Evolutionary conservation across 140 eudicot genomes (phyloP).

Genomic region (Senecio squalidus): DNA sequence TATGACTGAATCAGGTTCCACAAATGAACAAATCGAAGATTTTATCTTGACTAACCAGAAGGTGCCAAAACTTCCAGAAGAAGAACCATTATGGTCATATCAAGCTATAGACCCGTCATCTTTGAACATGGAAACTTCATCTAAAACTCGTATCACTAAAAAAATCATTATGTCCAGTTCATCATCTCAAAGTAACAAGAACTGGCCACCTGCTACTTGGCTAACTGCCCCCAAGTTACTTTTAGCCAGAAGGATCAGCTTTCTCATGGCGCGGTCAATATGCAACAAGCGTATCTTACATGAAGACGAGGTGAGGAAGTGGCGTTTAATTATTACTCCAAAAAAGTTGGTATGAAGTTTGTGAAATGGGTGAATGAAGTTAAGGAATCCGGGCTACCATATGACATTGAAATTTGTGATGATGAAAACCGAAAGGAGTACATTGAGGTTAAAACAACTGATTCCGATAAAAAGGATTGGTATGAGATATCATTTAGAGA

Average conservation of each 20-base stretch:
- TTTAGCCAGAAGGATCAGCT: slow-evolving; percentile 30
- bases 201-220: slow-evolving; percentile 66
- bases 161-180: slow-evolving; percentile 17
- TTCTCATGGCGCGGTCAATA: slow-evolving; percentile 20
- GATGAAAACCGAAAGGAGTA: slow-evolving; percentile 36
- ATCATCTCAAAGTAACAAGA: slow-evolving; percentile 26
- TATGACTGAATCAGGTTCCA: slow-evolving; percentile 44
- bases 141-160: slow-evolving; percentile 4
- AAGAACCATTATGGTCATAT: slow-evolving; percentile 32
- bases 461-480: slow-evolving; percentile 53
- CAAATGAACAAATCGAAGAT: slow-evolving; percentile 39
- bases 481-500: slow-evolving; percentile 33
- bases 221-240: slow-evolving; percentile 61
- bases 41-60: slow-evolving; percentile 43
- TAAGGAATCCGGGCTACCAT: slow-evolving; percentile 45
- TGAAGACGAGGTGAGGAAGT: slow-evolving; percentile 35
- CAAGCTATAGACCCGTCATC: no score
- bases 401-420: slow-evolving; percentile 45
- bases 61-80: slow-evolving; percentile 37
- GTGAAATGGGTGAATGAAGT: slow-evolving; percentile 39
- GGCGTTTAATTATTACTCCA: slow-evolving; percentile 25
- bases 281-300: slow-evolving; percentile 24
- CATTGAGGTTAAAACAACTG: slow-evolving; percentile 79
- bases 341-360: slow-evolving; percentile 11
- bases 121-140: slow-evolving; percentile 10